Evolutionary conservation across 2,329 filamentous ascomycete species (phyloP).

Genomic region (Neopestalotiopsis sp.): DNA sequence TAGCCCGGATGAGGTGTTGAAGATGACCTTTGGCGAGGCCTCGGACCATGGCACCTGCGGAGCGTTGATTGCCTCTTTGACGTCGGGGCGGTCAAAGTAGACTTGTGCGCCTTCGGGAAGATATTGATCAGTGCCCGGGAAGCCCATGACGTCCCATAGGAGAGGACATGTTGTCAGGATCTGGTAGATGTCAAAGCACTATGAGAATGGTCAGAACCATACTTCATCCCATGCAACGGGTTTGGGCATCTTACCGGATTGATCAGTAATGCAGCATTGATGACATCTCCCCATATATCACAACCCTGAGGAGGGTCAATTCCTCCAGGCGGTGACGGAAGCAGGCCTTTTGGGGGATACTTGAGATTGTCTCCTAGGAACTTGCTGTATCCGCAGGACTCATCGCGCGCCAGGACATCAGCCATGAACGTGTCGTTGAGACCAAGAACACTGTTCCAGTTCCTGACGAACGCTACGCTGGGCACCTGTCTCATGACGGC

Average conservation of each 20-base stretch:
- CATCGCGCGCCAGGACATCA: conserved; percentile 55
- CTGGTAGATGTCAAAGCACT: conserved; percentile 72
- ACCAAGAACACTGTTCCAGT: conserved; percentile 58
- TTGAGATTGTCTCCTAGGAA: conserved; percentile 61
- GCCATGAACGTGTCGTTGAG: conserved; percentile 61
- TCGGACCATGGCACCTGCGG: conserved; percentile 42
- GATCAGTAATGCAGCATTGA: conserved; percentile 46
- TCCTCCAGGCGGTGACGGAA: conserved; percentile 48
- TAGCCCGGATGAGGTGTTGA: conserved; percentile 32
- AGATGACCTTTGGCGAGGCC: conserved; percentile 36
- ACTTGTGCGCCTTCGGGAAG: conserved; percentile 63
- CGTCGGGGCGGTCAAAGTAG: conserved; percentile 74
- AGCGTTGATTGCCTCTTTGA: conserved; percentile 72
- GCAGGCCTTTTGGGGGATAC: conserved; percentile 64
- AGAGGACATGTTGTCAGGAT: conserved; percentile 72
- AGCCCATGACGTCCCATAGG: conserved; percentile 60
- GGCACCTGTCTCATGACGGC: conserved; percentile 44
- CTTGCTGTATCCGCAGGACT: conserved; percentile 61
- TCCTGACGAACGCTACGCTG: conserved; percentile 59
- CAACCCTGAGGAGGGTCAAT: conserved; percentile 53
- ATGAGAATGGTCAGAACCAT: neutral
- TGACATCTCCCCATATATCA: conserved; percentile 59
- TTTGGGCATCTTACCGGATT: conserved; percentile 52
- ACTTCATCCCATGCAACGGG: neutral
- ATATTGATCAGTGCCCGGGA: conserved; percentile 68